Percentiles rank a stretch among this genome's conserved stretches.
phyloP scores from a whole-genome alignment of 306 rosid genomes.

The Prunus padus region DNA sequence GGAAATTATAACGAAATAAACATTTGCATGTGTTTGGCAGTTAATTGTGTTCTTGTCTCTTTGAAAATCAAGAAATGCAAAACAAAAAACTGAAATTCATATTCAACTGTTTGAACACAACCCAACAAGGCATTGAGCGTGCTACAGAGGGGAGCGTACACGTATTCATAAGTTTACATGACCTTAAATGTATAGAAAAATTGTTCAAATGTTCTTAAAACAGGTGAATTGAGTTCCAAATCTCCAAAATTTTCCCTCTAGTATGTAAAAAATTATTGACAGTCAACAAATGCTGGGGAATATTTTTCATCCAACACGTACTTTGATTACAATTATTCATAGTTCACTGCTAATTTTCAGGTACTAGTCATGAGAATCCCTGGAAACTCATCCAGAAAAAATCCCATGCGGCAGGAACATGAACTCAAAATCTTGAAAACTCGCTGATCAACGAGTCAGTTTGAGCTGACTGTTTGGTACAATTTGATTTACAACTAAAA shows the following conservation, averaged over 20 bases:
- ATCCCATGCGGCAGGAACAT: conserved; percentile 2
- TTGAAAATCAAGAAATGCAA: no score
- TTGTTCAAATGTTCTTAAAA: background rate
- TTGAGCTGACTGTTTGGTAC: conserved; percentile 12
- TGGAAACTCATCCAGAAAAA: conserved; percentile 2
- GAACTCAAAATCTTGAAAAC: conserved; percentile 15
- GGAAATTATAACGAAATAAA: background rate
- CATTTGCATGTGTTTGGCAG: no score
- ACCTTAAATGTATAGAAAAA: background rate
- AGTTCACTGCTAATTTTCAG: background rate
- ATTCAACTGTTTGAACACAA: background rate
- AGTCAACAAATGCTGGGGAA: background rate
- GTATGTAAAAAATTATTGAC: background rate
- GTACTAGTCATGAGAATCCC: conserved; percentile 1
- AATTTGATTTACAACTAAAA: conserved; percentile 10
- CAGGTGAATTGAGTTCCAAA: no score
- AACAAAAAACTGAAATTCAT: no score
- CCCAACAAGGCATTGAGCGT: background rate
- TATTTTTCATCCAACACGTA: background rate
- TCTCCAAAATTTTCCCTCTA: background rate
- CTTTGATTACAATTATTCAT: background rate
- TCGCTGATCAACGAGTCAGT: background rate
- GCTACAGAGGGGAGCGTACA: no score
- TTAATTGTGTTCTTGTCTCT: no score
- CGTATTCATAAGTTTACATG: background rate